Evolutionary conservation across 805 yeast genomes (phyloP).

Genomic region (Dipodascus albidus): DNA sequence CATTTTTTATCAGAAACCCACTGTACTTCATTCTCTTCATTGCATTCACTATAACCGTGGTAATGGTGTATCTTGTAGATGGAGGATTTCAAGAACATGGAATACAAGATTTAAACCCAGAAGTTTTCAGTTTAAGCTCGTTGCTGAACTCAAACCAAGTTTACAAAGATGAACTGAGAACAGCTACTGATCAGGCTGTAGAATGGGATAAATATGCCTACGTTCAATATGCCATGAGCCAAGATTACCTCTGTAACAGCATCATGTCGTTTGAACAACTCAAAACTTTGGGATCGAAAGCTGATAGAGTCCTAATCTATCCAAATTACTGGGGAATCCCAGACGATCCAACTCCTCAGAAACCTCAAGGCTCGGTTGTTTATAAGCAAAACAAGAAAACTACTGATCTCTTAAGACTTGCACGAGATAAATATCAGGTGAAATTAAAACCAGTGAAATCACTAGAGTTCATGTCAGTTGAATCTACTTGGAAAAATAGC

Average conservation of each 20-base stretch:
- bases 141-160: neutral
- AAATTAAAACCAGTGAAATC: conserved; percentile 2
- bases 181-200: neutral
- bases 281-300: conserved; percentile 21
- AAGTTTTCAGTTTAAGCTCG: neutral
- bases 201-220: conserved; percentile 31
- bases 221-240: conserved; percentile 38
- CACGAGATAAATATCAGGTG: conserved; percentile 6
- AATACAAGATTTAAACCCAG: neutral
- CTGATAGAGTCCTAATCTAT: conserved; percentile 30
- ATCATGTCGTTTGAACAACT: conserved; percentile 29
- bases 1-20: neutral
- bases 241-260: conserved; percentile 32
- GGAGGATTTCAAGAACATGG: neutral
- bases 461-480: neutral
- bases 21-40: neutral
- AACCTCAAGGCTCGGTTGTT: neutral
- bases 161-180: neutral
- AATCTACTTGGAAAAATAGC: conserved; percentile 30
- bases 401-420: conserved; percentile 3
- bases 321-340: conserved; percentile 8
- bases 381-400: neutral
- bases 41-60: neutral
- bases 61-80: neutral
- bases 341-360: neutral